Base-by-base conservation (phyloP, 1,139 yeast genomes). In the Hansenula sp. region DNA sequence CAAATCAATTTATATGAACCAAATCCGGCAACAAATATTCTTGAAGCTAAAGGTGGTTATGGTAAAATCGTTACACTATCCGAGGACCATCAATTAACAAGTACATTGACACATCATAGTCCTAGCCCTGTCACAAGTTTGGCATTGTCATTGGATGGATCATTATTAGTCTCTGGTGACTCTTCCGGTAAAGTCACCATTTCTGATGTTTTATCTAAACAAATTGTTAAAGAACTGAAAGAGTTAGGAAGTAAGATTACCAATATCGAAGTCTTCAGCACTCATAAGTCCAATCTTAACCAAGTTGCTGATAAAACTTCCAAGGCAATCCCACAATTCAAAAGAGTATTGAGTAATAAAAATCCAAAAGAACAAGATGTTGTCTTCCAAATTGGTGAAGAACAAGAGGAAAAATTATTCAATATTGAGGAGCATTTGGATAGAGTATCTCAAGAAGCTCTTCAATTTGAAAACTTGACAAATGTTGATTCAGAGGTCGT, bases 171-270 rank as follows among this genome's bases (percentile, higher is more conserved):
- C 2, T 79, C 91, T 10, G 98, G 97, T 19, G 96, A 88, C 59
- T 65, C 72, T 0, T 27, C 40, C 29, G 98, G 98, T 1, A 71
- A 77, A 33, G 79, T 88, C 1, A 75, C 76, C 42, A 75, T 84
- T 0, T 75, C 86, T 57, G 97, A 91, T 61, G 71, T 85, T 9
- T 78, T 80, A 7, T 84, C 96, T 2, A 79, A 79, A 56, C 98
- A 93, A 66, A 81, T 86, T 18, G 69, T 82, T 24, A 81, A 82
- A 56, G 76, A 81, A 24, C 71, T 85, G 50, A 79, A 82, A 44
- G 77, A 81, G 21, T 70, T 83, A 42, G 58, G 60, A 2, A 50
- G 58, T n/a, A 56, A 53, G 29, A 71, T 63, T 55, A 74, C 50
- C 47, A 74, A 48, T 60, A 70, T 51, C 53, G 70, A 51, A 51